These are phyloP conservation scores for Aleurites moluccanus DNA, from an alignment of 441 rosid species.

Conservation along the genomic window DNA sequence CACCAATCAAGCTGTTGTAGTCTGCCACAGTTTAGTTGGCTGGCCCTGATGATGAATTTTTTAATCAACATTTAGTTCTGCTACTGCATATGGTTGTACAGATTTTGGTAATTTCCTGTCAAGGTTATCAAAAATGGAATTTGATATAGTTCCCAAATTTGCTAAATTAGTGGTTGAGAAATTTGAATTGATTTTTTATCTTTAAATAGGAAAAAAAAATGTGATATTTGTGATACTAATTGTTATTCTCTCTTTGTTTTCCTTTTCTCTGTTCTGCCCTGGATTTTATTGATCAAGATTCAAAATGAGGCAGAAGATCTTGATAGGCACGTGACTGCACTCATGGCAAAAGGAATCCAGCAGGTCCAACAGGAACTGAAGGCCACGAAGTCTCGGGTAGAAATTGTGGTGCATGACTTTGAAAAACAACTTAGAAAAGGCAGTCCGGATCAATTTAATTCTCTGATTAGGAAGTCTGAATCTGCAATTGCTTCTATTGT, in stretches of 20 bases:
- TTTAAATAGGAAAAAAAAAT: neutral
- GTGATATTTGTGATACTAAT: conserved; percentile 1
- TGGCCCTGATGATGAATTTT: neutral
- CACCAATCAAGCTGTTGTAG: neutral
- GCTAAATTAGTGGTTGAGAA: neutral
- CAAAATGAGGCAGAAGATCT: conserved; percentile 68
- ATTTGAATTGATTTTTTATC: neutral
- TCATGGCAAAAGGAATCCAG: conserved; percentile 59
- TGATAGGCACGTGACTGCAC: conserved; percentile 52
- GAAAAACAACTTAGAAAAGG: conserved; percentile 48
- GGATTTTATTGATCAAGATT: conserved; percentile 48
- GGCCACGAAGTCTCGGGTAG: conserved; percentile 52
- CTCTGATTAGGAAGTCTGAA: conserved; percentile 62
- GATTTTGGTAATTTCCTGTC: neutral
- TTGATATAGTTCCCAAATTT: neutral
- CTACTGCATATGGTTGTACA: neutral
- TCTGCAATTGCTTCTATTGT: conserved; percentile 62
- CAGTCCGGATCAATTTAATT: conserved; percentile 50
- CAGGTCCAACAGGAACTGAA: conserved; percentile 54
- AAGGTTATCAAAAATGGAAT: neutral
- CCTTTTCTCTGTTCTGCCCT: conserved; percentile 6
- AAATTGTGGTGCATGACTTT: conserved; percentile 51
- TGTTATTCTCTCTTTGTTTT: conserved; percentile 8
- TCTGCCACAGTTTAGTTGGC: neutral
- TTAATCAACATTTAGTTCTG: neutral